Base-by-base conservation (phyloP, 176 grass and related monocot genomes). In the Aegilops tauschii region DNA sequence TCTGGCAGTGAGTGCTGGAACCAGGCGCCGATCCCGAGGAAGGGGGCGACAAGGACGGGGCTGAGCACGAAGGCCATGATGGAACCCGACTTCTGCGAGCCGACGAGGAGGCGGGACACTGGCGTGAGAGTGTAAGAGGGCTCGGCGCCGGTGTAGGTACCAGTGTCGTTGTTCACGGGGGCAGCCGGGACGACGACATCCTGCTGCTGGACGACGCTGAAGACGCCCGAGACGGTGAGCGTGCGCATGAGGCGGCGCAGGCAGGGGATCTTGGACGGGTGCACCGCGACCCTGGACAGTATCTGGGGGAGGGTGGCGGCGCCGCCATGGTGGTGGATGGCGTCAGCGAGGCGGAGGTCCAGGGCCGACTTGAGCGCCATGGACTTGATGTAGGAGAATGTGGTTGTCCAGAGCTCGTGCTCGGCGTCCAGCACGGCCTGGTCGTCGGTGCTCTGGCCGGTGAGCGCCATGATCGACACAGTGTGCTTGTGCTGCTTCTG, bases 241-340 rank as follows among this genome's bases (percentile, higher is more conserved):
- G n/a, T 20, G 58, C 72, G 83, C 83, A 85, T 70, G 42, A 70
- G 64, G 11, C 80, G 80, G 6, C 80, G 44, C 0, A 82, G 29
- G 30, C 65, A 82, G 11, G 65, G 45, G 30, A 70, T 2, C 65
- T 82, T 82, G 30, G 80, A 70, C 2, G 72, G 29, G 61, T 85
- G 71, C 11, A 77, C 27, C 6, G 12, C 3, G 17, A 65, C 72
- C 39, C 13, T 25, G 40, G 52, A 0, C 7, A 37, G 18, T 65
- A 85, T 49, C 40, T 85, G 17, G 18, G 61, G 0, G 0, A 76
- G 39, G 28, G 83, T 77, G 40, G 61, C 72, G 20, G 59, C 2
- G 28, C 65, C 65, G 30, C 65, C 80, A 7, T 82, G 64, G 67
- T 40, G 45, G 49, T 72, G 49, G 49, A 83, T 36, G 32, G 67